Base-by-base conservation (phyloP, 73 alveolate species). In the Urostyla sp. region DNA sequence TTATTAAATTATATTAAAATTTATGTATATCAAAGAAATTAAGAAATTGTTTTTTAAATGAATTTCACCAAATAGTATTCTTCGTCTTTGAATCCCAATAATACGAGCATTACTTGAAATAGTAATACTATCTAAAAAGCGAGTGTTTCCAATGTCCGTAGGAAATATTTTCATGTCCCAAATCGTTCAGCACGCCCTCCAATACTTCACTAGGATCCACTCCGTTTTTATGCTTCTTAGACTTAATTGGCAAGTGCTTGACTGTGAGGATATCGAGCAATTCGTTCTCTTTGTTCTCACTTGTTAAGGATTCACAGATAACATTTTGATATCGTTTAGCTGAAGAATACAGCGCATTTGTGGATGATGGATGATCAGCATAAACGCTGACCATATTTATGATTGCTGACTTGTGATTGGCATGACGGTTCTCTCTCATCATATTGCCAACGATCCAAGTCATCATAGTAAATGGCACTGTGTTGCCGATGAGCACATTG, bases 141-240 rank as follows among this genome's bases (percentile, higher is more conserved):
- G 83, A 34, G 49, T 69, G 83, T 27, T 67, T 69, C 83, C 83
- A 69, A 55, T 69, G 83, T 1, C 83, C 83, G 49, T 69, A 69
- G 6, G 72, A 48, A 48, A 69, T 49, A 8, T 54, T 69, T 32
- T 69, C 83, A 8, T 49, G 67, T 5, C 83, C 83, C 7, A 69
- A 40, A 49, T 69, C 83, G 13, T 44, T 46, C 4, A 69, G 28
- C 7, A 69, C 83, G 3, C 83, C 83, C 15, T 69, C 83, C 1
- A 69, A 67, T 6, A 69, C 49, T 15, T 69, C 54, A 21, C 48
- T 49, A 1, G 83, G 57, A 26, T 69, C 69, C 4, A 69, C 83
- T n/a, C 83, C 83, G 27, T 69, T 69, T 11, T 67, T 67, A 24
- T 69, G 83, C 6, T 44, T 15, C 7, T 44, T 27, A 21, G 83